Percentiles rank a stretch among this genome's conserved stretches.
These are phyloP conservation scores for Leucaena leucocephala DNA, from an alignment of 306 rosid species.

Conservation along the genomic window DNA sequence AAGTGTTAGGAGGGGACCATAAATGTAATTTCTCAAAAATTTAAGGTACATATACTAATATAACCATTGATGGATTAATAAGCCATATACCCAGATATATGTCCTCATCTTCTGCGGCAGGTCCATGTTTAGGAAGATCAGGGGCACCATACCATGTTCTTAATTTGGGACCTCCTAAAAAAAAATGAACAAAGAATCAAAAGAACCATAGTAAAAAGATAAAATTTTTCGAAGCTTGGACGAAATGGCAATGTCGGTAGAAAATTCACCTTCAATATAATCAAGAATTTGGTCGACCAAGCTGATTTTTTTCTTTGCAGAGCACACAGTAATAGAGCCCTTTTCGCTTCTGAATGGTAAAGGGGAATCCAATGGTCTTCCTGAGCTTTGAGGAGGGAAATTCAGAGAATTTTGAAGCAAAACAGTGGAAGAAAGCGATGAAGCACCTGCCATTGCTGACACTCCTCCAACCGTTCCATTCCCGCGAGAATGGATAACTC, in stretches of 20 bases:
- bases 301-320: constrained; percentile 77
- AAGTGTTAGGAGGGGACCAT: not conserved
- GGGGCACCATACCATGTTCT: constrained; percentile 97
- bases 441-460: constrained; percentile 58
- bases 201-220: not conserved
- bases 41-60: not conserved
- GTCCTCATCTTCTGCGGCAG: constrained; percentile 54
- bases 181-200: constrained; percentile 21
- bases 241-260: not conserved
- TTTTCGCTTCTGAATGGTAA: constrained; percentile 35
- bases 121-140: constrained; percentile 65
- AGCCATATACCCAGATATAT: constrained; percentile 51
- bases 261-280: constrained; percentile 60
- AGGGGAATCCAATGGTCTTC: constrained; percentile 36
- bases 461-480: constrained; percentile 58
- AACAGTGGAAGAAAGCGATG: constrained; percentile 43
- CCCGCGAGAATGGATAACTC: constrained; percentile 55
- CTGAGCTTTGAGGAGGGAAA: constrained; percentile 37
- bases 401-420: constrained; percentile 36
- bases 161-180: constrained; percentile 75
- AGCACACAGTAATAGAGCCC: constrained; percentile 40
- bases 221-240: not conserved
- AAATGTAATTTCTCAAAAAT: not conserved
- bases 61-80: constrained; percentile 7
- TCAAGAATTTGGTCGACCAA: constrained; percentile 88